These are phyloP conservation scores for Magnusiomyces suaveolens DNA, from an alignment of 1,139 yeast genomes.

Conservation along the genomic window DNA sequence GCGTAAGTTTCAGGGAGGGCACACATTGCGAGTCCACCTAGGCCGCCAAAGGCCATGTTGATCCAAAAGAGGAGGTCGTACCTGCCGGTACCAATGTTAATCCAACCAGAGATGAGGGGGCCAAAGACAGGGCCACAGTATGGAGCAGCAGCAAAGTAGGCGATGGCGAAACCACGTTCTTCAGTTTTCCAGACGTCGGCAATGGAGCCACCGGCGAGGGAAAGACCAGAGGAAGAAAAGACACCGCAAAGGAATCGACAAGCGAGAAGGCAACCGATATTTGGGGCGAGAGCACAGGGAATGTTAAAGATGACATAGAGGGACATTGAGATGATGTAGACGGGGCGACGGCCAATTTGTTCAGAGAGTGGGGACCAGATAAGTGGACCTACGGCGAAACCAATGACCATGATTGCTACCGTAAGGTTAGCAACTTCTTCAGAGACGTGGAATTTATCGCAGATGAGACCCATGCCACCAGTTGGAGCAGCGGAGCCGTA, in stretches of 20 bases:
- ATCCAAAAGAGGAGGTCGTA: slow-evolving; percentile 76
- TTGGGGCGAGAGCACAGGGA: slow-evolving; percentile 81
- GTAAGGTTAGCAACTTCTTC: slow-evolving; percentile 69
- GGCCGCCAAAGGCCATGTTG: slow-evolving; percentile 84
- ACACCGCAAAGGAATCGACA: slow-evolving; percentile 85
- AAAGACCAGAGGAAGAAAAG: slow-evolving; percentile 71
- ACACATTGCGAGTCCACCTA: slow-evolving; percentile 57
- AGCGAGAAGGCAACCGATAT: slow-evolving; percentile 68
- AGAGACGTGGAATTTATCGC: slow-evolving; percentile 55
- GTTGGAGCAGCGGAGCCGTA: slow-evolving; percentile 85
- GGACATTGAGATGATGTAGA: slow-evolving; percentile 65
- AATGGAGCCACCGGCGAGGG: slow-evolving; percentile 82
- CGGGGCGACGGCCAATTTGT: slow-evolving; percentile 76
- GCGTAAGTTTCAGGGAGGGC: slow-evolving; percentile 82
- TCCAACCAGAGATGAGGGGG: slow-evolving; percentile 82
- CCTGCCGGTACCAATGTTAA: slow-evolving; percentile 57
- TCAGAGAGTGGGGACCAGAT: slow-evolving; percentile 88
- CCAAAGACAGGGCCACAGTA: slow-evolving; percentile 89
- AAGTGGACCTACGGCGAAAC: slow-evolving; percentile 80
- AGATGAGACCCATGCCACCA: slow-evolving; percentile 62
- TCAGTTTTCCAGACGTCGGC: slow-evolving; percentile 76
- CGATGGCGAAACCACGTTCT: slow-evolving; percentile 81
- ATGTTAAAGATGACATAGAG: slow-evolving; percentile 72
- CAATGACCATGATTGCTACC: slow-evolving; percentile 80
- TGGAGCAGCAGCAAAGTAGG: slow-evolving; percentile 85